A percentile compares a stretch with the other conserved stretches of the same genome.
These are phyloP conservation scores for Galium porrigens DNA, from an alignment of 305 asterid genomes.

Conservation along the genomic window DNA sequence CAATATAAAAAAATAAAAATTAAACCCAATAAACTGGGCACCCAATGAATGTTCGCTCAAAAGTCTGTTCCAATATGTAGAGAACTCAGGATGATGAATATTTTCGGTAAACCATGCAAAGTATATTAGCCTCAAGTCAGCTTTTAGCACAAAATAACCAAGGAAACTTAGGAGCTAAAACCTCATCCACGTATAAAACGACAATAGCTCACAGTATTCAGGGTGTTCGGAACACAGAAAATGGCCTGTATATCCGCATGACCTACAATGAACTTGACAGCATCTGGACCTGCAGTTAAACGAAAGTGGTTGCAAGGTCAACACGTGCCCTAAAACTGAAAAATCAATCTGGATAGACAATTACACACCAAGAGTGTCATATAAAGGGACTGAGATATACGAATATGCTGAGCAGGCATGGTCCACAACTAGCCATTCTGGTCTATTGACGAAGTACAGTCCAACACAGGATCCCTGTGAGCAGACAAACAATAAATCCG, in stretches of 20 bases:
- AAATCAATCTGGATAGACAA: conserved; percentile 25
- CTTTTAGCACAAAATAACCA: not conserved
- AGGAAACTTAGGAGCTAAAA: not conserved
- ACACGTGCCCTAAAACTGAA: conserved; percentile 16
- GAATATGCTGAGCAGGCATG: conserved; percentile 93
- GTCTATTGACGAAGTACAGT: conserved; percentile 74
- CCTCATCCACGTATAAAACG: not conserved
- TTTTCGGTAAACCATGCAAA: not conserved
- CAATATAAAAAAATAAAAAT: not conserved
- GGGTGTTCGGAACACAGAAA: conserved; percentile 68
- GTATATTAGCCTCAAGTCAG: not conserved
- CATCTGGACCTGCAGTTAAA: conserved; percentile 73
- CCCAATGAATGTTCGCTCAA: not conserved
- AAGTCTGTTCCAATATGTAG: not conserved
- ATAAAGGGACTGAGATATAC: conserved; percentile 77
- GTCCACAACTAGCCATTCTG: conserved; percentile 86
- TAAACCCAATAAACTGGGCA: not conserved
- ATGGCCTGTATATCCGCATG: conserved; percentile 80
- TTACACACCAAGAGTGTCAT: conserved; percentile 89
- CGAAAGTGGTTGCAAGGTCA: conserved; percentile 18
- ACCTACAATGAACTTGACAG: conserved; percentile 66
- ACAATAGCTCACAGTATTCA: conserved; percentile 54
- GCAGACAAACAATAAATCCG: conserved; percentile 20
- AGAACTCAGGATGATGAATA: not conserved
- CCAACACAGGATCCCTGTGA: conserved; percentile 82